A percentile compares a stretch with the other conserved stretches of the same genome.
Evolutionary conservation across 306 rosid genomes (phyloP).

Genomic region (Quercus rubra): DNA sequence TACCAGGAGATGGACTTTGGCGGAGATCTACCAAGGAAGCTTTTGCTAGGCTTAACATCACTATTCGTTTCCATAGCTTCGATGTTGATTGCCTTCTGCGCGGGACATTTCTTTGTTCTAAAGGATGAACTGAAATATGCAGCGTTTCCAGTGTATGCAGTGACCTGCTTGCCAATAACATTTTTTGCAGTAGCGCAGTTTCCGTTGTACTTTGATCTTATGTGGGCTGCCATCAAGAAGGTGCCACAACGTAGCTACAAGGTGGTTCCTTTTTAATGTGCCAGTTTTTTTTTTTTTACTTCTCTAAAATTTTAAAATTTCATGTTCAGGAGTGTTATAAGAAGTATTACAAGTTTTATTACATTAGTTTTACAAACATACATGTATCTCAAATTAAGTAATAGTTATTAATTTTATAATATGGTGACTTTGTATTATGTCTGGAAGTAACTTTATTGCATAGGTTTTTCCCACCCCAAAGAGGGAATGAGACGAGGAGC

Average conservation of each 20-base stretch:
- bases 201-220: conserved; percentile 43
- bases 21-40: conserved; percentile 31
- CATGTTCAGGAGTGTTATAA: too few species aligned
- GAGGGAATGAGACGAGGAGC: too few species aligned
- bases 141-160: conserved; percentile 24
- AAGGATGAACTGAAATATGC: conserved; percentile 20
- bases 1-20: conserved; percentile 41
- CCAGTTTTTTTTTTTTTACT: not conserved
- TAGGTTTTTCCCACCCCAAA: too few species aligned
- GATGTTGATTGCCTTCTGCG: conserved; percentile 39
- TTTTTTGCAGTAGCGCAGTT: conserved; percentile 46
- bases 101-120: conserved; percentile 42
- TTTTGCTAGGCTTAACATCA: conserved; percentile 38
- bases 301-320: not conserved
- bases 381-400: too few species aligned
- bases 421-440: too few species aligned
- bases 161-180: conserved; percentile 36
- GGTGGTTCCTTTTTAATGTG: not conserved
- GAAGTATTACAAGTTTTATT: too few species aligned
- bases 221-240: conserved; percentile 24
- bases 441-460: too few species aligned
- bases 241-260: conserved; percentile 22
- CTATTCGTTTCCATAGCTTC: conserved; percentile 45
- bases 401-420: too few species aligned
- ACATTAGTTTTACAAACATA: too few species aligned